Base-by-base conservation (phyloP, 1,284 basidiomycete species). In the Pseudozyma thailandica region DNA sequence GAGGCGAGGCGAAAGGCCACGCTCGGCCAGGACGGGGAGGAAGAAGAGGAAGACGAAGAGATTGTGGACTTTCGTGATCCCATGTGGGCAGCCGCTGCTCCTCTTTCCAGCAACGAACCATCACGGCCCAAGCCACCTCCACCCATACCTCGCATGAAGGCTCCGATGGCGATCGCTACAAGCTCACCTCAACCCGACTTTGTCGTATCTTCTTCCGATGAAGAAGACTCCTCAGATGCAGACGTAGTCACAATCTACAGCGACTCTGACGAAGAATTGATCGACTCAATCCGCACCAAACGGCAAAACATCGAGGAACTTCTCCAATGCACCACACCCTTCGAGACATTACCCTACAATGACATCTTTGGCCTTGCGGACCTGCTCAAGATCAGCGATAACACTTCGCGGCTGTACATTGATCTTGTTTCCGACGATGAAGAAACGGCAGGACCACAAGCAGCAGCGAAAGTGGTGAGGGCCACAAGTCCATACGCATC, bases 11-110 rank as follows among this genome's bases (percentile, higher is more conserved):
- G 72, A 9, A 71, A 62, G 25, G 68, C 60, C 8, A n/a, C 72
- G 35, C 52, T 60, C 2, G 61, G 64, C 5, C 27, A 49, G 20
- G 59, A 47, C 7, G 44, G 44, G 1, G 53, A 39, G 1, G 53
- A 60, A 12, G 52, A 58, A 3, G 62, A 61, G 7, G 59, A 66
- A 21, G 58, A 58, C 16, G 57, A 58, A 23, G 44, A 58, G 6
- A 57, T 76, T 15, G 31, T 74, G 44, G 72, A 74, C 49, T 69
- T 74, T 33, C 35, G 35, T 5, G 53, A 74, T 35, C 63, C 68
- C 5, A 23, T n/a, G 16, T 66, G 58, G 64, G 50, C 21, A 38
- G 12, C 33, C 9, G 16, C 30, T n/a, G 28, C 21, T 4, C 1
- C 30, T n/a, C 16, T 18, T 13, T 1, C 35, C 1, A 10, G 23